Base-by-base conservation (phyloP, 208 protist genomes). In the Herpetomonas muscarum region DNA sequence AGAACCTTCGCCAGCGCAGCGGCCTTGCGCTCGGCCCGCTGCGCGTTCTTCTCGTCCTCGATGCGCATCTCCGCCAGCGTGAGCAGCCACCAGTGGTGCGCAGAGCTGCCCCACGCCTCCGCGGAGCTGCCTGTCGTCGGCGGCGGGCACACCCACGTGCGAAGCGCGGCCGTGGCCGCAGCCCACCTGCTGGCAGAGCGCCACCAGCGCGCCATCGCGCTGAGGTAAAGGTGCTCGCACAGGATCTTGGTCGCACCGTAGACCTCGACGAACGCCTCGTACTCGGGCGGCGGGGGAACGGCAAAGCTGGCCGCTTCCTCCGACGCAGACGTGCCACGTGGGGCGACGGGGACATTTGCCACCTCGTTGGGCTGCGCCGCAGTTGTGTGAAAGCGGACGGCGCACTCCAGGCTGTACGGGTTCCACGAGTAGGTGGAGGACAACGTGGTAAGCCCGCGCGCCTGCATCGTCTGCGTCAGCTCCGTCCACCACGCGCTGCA, bases 101-200 rank as follows among this genome's bases (percentile, higher is more conserved):
- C 49, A 31, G 25, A 31, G 21, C 19, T 17, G 2, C 41, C 21
- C 64, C 64, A 70, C 30, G 46, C 56, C 19, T 46, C 50, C 1
- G 64, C 50, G 21, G 19, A 50, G 37, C n/a, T 49, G 22, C 44
- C 64, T 2, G 64, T 70, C 41, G 64, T 70, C 9, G 64, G 64
- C 19, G 64, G 64, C 15, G 64, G 64, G 51, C 47, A 59, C 41
- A 70, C 32, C 64, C 64, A 70, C 10, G 41, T 12, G 26, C 59
- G 13, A 41, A 32, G 6, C 25, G 36, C 21, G 15, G 28, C 53
- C 1, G 28, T 22, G 5, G 44, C 47, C 10, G 64, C 64, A 0
- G 64, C 64, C 64, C 64, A 70, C 55, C 44, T 19, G 37, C 49
- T 56, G 32, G 64, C 64, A 15, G n/a, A 32, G 50, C 55, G 55